Conservation (phyloP, 257 asterid species). For the Scutellaria galericulata region DNA sequence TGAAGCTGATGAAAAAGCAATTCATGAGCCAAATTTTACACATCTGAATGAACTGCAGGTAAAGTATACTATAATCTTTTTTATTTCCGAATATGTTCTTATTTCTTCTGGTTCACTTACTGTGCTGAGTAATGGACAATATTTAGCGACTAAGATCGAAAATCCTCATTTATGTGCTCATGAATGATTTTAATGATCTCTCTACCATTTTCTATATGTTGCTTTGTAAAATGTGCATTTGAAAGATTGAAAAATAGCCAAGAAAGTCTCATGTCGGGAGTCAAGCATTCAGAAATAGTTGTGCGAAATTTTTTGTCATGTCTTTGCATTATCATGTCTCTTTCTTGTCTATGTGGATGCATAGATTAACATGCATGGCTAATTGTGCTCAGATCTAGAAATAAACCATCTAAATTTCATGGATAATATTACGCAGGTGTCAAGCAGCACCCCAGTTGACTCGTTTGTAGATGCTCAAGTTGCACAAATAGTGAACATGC, state of each 20-base stretch:
- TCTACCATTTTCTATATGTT: constrained; percentile 2
- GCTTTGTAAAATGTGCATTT: constrained; percentile 3
- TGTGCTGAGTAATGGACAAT: constrained; percentile 12
- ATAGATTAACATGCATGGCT: constrained; percentile 4
- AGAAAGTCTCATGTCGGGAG: constrained; percentile 1
- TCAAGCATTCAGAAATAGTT: no score
- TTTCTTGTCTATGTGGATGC: neutral
- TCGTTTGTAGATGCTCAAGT: constrained; percentile 39
- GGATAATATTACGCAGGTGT: constrained; percentile 48
- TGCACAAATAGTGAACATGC: constrained; percentile 38
- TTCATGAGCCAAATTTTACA: constrained; percentile 43
- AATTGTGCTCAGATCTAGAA: neutral
- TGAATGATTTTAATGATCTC: neutral
- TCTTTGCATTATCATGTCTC: no score
- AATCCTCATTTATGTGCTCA: neutral
- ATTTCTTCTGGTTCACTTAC: neutral
- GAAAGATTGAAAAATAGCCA: constrained; percentile 7
- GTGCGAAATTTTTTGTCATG: no score
- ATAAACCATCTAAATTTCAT: constrained; percentile 22
- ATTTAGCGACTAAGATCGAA: constrained; percentile 21
- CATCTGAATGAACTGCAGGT: constrained; percentile 59
- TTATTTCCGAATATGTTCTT: neutral
- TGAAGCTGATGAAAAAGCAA: constrained; percentile 45
- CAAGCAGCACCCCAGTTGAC: constrained; percentile 40
- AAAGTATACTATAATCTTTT: constrained; percentile 20